phyloP scores from a whole-genome alignment of 352 stramenopile genomes.

The Phytophthora gonapodyides region DNA sequence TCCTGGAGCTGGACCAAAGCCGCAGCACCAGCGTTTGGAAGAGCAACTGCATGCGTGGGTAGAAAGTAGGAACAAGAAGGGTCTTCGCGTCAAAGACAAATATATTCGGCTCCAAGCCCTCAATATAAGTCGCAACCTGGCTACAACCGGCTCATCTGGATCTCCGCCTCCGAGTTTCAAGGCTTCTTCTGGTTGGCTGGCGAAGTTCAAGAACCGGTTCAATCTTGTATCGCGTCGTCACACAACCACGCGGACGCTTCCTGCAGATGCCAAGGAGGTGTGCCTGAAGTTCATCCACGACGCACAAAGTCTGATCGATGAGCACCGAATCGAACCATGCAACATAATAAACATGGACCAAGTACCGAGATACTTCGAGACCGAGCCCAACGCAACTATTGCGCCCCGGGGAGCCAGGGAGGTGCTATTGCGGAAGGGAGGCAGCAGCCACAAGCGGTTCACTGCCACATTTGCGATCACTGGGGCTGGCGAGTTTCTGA shows the following conservation, averaged over 20 bases:
- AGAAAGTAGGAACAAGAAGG: neutral
- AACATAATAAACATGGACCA: conserved; percentile 10
- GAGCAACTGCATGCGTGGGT: neutral
- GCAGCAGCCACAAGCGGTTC: conserved; percentile 10
- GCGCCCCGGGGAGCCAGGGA: neutral
- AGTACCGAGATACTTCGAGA: conserved; percentile 16
- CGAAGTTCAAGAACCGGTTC: neutral
- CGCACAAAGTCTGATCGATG: conserved; percentile 4
- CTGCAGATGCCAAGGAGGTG: neutral
- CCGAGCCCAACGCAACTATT: conserved; percentile 13
- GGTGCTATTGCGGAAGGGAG: conserved; percentile 13
- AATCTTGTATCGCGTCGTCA: conserved; percentile 8
- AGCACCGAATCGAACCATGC: conserved; percentile 4
- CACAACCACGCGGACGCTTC: conserved; percentile 7
- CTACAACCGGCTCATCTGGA: neutral
- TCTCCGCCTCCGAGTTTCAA: neutral
- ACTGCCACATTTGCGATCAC: conserved; percentile 18
- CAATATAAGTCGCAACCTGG: neutral
- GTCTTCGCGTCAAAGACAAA: conserved; percentile 9
- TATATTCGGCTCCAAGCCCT: conserved; percentile 13
- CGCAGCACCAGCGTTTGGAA: neutral
- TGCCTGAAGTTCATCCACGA: conserved; percentile 12
- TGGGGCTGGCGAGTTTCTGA: neutral
- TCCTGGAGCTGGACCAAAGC: too few relatives aligned
- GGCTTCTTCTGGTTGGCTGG: conserved; percentile 5